These are phyloP conservation scores for Aspergillus bombycis DNA, from an alignment of 2,329 filamentous ascomycete genomes.

Conservation along the genomic window DNA sequence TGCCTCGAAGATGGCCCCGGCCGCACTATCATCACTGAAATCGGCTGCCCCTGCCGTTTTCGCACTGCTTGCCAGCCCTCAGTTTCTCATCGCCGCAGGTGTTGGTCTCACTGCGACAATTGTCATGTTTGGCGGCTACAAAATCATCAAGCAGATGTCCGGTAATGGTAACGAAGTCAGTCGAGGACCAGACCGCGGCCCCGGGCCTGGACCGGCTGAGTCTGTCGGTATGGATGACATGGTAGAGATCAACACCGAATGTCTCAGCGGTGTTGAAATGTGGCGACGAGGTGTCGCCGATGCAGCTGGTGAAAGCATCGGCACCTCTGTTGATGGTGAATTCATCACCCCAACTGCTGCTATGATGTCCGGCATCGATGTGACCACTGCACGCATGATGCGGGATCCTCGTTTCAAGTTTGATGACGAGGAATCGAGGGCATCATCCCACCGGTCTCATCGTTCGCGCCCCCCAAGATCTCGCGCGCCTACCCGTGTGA, in stretches of 20 bases:
- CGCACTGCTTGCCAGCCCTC: slow-evolving; percentile 81
- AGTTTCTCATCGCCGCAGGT: slow-evolving; percentile 91
- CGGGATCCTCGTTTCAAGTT: slow-evolving; percentile 41
- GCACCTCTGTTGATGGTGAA: slow-evolving; percentile 67
- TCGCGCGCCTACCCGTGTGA: slow-evolving; percentile 8
- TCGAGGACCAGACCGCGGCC: not conserved
- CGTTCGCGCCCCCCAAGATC: slow-evolving; percentile 30
- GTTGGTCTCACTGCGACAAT: slow-evolving; percentile 91
- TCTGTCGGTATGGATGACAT: slow-evolving; percentile 57
- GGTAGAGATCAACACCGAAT: slow-evolving; percentile 55
- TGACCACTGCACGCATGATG: slow-evolving; percentile 34
- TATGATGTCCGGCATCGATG: slow-evolving; percentile 48
- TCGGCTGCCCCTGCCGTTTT: slow-evolving; percentile 82
- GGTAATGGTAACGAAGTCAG: slow-evolving; percentile 30
- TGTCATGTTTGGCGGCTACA: slow-evolving; percentile 94
- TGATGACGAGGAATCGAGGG: slow-evolving; percentile 37
- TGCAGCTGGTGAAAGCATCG: slow-evolving; percentile 54
- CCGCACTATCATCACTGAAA: slow-evolving; percentile 75
- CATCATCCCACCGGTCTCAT: slow-evolving; percentile 40
- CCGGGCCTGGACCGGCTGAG: slow-evolving; percentile 11
- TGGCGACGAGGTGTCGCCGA: slow-evolving; percentile 68
- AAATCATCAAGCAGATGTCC: slow-evolving; percentile 87
- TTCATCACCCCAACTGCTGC: slow-evolving; percentile 65
- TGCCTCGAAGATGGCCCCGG: slow-evolving; percentile 80
- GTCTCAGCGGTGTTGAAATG: slow-evolving; percentile 60